Evolutionary conservation across 2,329 filamentous ascomycete genomes (phyloP).

Genomic region (Colletotrichum sidae): DNA sequence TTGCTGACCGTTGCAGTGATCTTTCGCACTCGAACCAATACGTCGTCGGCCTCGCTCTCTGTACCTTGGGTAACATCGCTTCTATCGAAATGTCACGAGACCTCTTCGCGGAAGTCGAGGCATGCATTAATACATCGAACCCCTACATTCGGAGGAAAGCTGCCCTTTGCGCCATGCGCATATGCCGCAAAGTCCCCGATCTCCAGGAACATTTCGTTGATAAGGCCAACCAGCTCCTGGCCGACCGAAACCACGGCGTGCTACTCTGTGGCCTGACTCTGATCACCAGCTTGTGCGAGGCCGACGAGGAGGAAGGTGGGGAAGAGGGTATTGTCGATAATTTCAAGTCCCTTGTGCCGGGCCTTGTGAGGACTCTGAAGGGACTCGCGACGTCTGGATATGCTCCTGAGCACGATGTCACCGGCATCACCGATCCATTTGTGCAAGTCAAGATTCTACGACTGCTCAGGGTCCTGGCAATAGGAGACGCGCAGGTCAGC

Average conservation of each 20-base stretch:
- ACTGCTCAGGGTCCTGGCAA: slow-evolving; percentile 84
- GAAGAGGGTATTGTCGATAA: slow-evolving; percentile 91
- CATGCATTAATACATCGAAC: slow-evolving; percentile 89
- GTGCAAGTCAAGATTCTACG: slow-evolving; percentile 96
- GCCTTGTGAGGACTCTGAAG: slow-evolving; percentile 90
- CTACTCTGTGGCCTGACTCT: slow-evolving; percentile 91
- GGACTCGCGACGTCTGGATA: slow-evolving; percentile 94
- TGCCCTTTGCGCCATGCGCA: slow-evolving; percentile 98
- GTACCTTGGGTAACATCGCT: slow-evolving; percentile 96
- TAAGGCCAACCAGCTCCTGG: slow-evolving; percentile 87
- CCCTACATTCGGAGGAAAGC: slow-evolving; percentile 99
- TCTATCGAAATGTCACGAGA: slow-evolving; percentile 99
- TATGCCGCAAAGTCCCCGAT: slow-evolving; percentile 97
- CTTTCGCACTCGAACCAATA: slow-evolving; percentile 98
- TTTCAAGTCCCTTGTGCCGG: slow-evolving; percentile 87
- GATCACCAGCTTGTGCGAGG: slow-evolving; percentile 92
- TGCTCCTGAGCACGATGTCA: slow-evolving; percentile 97
- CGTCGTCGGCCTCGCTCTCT: slow-evolving; percentile 94
- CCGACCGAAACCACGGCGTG: slow-evolving; percentile 96
- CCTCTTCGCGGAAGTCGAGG: slow-evolving; percentile 95
- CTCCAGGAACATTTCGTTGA: slow-evolving; percentile 97
- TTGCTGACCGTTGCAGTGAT: slow-evolving; percentile 72
- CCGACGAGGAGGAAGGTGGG: slow-evolving; percentile 91
- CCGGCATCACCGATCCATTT: slow-evolving; percentile 97
- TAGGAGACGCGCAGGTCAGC: slow-evolving; percentile 87